Conservation (phyloP, 1,284 basidiomycete species). For the Papiliotrema terrestris region DNA sequence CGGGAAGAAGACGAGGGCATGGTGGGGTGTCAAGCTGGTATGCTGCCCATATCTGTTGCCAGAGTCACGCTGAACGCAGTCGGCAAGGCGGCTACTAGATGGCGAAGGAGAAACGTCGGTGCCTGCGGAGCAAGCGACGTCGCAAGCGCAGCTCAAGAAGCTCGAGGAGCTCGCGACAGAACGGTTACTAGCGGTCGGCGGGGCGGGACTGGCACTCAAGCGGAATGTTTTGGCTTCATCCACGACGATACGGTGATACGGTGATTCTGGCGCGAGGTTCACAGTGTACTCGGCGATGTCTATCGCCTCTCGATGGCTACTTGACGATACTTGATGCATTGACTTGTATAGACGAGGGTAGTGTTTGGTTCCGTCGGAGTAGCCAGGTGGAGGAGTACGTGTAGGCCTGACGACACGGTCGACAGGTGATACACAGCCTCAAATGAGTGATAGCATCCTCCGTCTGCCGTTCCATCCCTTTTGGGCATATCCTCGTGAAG, state of each 20-base stretch:
- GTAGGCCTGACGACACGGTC: too few relatives aligned
- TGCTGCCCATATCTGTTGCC: constrained; percentile 33
- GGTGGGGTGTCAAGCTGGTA: constrained; percentile 83
- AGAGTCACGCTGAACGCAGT: background rate
- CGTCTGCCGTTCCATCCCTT: too few relatives aligned
- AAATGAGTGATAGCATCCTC: too few relatives aligned
- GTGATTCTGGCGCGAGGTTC: too few relatives aligned
- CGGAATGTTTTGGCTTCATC: constrained; percentile 11
- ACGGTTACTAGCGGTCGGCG: constrained; percentile 51
- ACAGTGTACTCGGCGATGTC: too few relatives aligned
- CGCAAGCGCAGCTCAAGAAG: constrained; percentile 53
- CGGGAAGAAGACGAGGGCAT: constrained; percentile 53
- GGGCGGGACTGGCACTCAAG: constrained; percentile 19
- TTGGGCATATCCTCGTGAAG: too few relatives aligned
- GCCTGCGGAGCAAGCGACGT: constrained; percentile 58
- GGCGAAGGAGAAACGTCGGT: constrained; percentile 48
- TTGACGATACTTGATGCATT: too few relatives aligned
- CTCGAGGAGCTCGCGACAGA: constrained; percentile 72
- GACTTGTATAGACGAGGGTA: too few relatives aligned
- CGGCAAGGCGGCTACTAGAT: background rate
- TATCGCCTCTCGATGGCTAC: too few relatives aligned
- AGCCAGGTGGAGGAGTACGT: too few relatives aligned
- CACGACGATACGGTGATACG: background rate
- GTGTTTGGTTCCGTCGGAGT: too few relatives aligned
- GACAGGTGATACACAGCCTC: too few relatives aligned